Base-by-base conservation (phyloP, 2,329 filamentous ascomycete species). In the Cryphonectria parasitica region DNA sequence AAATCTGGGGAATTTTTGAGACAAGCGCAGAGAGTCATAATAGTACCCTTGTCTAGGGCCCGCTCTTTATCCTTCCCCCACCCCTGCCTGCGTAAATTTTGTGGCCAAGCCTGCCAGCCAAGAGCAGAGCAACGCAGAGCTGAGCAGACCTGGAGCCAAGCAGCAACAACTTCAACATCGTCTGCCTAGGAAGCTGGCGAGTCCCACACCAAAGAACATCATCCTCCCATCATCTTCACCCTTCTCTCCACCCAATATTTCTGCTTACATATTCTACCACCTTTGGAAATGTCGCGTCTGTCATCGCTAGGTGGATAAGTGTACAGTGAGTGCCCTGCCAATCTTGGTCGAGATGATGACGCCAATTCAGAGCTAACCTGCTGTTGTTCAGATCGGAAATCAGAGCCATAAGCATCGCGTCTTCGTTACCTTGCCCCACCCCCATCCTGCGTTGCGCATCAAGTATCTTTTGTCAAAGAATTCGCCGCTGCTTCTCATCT, bases 61-160 rank as follows among this genome's bases (percentile, higher is more conserved):
- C 63, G 25, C 43, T 49, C 41, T 61, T 61, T 58, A 31, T 34
- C 22, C 43, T 19, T 6, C 45, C 45, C 58, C 31, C 31, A 39
- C 36, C 63, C 69, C 43, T 52, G 43, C n/a, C 63, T 49, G 63
- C 63, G 63, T 64, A 69, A 71, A 71, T 69, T 71, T 71, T 69
- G 67, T 71, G 67, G 70, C 70, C 70, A 67, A 71, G 58, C 69
- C 66, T 68, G 70, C 63, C 63, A 49, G 45, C 45, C 45, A 49
- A 49, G 45, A n/a, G 45, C 22, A 52, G n/a, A 71, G 68, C 67
- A 69, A 69, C 11, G 34, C 61, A 63, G 61, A 39, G 60, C 60
- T 25, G 41, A 43, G 36, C 19, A 17, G 39, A 28, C 13, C 61
- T 36, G n/a, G 39, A 64, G 61, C 52, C 61, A 63, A 41, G 36